Evolutionary conservation across 495 filamentous ascomycete genomes (phyloP), one percentile per base, ranked within the genome.

Genomic region (Apodospora peruviana): DNA sequence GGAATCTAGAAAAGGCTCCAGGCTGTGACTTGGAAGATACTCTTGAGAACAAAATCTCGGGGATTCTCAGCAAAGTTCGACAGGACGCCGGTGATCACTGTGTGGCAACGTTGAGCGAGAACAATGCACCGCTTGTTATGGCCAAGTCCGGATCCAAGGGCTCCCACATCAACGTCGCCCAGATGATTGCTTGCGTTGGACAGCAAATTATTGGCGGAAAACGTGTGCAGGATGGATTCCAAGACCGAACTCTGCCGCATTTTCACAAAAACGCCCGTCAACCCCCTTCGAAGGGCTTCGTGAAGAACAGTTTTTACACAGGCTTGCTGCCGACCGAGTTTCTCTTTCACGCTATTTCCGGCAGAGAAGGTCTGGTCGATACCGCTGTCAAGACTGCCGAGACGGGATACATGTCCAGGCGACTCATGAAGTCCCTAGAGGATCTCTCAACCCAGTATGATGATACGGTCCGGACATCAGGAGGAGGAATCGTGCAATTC

Each of bases 311-410:
- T 71, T 98, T 98, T 76, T 98, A 93, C 69, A 87, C 86, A 0
- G 93, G 94, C n/a, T 71, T 98, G 3, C 73, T 79, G 9, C 90
- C 94, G 2, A 87, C 83, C 0, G 93, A 98, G 61, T 96, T 98
- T 69, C 80, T 96, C 51, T 97, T 98, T 73, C 93, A 98, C 76
- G 93, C 93, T 51, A 96, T 97, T 72, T 93, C 88, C 36, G 93
- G 93, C 62, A 87, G 93, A 82, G 93, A 96, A 81, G 93, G 93
- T 79, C 73, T 98, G 52, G 91, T 98, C 57, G 93, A 98, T 81
- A 98, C 93, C n/a, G 93, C 93, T 25, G 93, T 98, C 69, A 98
- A 98, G 73, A 98, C 93, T 14, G 93, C 93, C 22, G 93, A 98
- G 67, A 98, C 93, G 4, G 93, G 93, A 45, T 98, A 98, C 71